phyloP scores from a whole-genome alignment of 140 eudicot genomes.

The Senecio squalidus region DNA sequence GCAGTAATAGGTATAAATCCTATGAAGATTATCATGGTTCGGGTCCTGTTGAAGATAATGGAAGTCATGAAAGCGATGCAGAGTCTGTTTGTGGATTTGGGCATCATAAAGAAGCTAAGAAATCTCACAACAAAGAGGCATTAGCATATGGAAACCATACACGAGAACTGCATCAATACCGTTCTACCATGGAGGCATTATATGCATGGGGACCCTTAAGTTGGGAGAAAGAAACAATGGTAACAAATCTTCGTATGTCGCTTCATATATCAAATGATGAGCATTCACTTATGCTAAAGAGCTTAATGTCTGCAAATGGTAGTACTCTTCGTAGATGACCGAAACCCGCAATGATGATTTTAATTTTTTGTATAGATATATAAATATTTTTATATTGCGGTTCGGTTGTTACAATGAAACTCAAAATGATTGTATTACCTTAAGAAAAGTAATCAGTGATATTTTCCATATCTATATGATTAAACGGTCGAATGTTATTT shows the following conservation, averaged over 20 bases:
- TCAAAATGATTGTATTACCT: too few relatives aligned
- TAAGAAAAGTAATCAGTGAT: too few relatives aligned
- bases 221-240: conserved; percentile 78
- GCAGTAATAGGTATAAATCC: conserved; percentile 32
- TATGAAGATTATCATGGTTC: conserved; percentile 21
- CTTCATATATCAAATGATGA: conserved; percentile 83
- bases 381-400: background rate
- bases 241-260: conserved; percentile 69
- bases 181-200: conserved; percentile 58
- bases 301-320: conserved; percentile 44
- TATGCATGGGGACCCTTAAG: conserved; percentile 80
- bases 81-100: conserved; percentile 46
- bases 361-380: too few relatives aligned
- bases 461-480: too few relatives aligned
- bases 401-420: background rate
- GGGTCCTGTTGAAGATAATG: conserved; percentile 36
- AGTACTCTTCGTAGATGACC: conserved; percentile 37
- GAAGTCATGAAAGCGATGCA: conserved; percentile 56
- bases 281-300: conserved; percentile 63
- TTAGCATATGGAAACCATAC: conserved; percentile 52
- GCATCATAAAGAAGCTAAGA: conserved; percentile 22
- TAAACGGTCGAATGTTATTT: too few relatives aligned
- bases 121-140: conserved; percentile 27
- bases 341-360: background rate
- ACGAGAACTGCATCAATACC: conserved; percentile 69